Percentiles rank a stretch among this genome's conserved stretches.
phyloP scores from a whole-genome alignment of 192 early-diverging fungal genomes.

The Coemansia sp. region DNA sequence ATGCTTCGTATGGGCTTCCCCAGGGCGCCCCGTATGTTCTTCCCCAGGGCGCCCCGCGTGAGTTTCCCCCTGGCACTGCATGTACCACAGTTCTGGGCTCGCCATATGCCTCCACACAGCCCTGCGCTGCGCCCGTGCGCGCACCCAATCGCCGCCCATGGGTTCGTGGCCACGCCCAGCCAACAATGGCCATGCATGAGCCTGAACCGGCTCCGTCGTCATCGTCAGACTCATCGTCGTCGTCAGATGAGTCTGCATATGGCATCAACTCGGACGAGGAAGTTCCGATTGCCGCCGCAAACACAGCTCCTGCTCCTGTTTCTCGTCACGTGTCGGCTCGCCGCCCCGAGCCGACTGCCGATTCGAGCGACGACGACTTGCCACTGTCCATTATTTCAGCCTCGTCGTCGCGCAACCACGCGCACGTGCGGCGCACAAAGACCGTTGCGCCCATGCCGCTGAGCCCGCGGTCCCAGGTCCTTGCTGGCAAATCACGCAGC shows the following conservation, averaged over 20 bases:
- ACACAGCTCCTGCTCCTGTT: conserved; percentile 5
- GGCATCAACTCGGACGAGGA: conserved; percentile 23
- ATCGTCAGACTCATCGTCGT: conserved; percentile 13
- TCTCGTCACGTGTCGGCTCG: conserved; percentile 7
- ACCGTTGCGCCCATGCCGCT: conserved; percentile 21
- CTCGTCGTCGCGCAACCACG: conserved; percentile 25
- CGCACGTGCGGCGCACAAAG: conserved; percentile 37
- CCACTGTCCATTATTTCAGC: conserved; percentile 46
- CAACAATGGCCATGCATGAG: conserved; percentile 4
- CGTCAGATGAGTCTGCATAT: conserved; percentile 31
- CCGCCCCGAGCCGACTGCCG: conserved; percentile 2
- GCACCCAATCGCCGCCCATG: conserved; percentile 26
- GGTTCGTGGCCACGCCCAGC: conserved; percentile 19
- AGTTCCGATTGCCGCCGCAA: conserved; percentile 10
- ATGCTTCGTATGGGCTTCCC: background rate
- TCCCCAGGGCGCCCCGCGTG: background rate
- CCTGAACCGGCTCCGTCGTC: conserved; percentile 18
- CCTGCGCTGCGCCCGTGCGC: conserved; percentile 1
- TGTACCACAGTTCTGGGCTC: background rate
- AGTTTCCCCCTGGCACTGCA: conserved; percentile 7
- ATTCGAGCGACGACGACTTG: conserved; percentile 31
- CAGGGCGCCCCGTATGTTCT: too few species aligned
- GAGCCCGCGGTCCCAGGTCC: conserved; percentile 18
- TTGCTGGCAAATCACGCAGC: conserved; percentile 25
- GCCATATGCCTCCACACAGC: conserved; percentile 11